These are phyloP conservation scores for Penicillium verhagenii DNA, from an alignment of 495 filamentous ascomycete genomes.

Conservation along the genomic window DNA sequence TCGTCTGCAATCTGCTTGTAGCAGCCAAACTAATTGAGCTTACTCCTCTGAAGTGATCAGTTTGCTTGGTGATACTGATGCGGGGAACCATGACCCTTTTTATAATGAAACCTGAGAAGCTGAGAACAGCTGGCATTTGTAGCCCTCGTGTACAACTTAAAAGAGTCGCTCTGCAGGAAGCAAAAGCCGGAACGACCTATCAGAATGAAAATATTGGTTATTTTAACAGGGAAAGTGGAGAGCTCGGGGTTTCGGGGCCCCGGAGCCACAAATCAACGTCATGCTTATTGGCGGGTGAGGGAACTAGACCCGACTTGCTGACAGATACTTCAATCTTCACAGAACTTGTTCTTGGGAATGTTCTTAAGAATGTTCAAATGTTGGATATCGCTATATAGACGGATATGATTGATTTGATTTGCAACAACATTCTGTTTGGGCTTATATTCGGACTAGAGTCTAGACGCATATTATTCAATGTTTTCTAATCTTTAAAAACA, in stretches of 20 bases:
- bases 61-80: neutral
- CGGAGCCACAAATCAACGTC: slow-evolving; percentile 17
- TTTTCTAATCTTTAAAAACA: too few species aligned
- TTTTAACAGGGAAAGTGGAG: slow-evolving; percentile 6
- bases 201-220: slow-evolving; percentile 8
- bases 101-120: neutral
- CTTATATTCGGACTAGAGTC: too few species aligned
- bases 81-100: neutral
- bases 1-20: neutral
- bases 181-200: slow-evolving; percentile 10
- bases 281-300: slow-evolving; percentile 5
- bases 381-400: too few species aligned
- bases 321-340: neutral
- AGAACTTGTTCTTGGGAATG: neutral
- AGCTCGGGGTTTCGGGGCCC: slow-evolving; percentile 13
- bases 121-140: neutral
- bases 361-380: too few species aligned
- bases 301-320: slow-evolving; percentile 20
- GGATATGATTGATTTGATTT: neutral
- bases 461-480: neutral
- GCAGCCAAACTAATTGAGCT: neutral
- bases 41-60: neutral
- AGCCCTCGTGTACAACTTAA: neutral
- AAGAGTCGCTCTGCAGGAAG: neutral
- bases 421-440: neutral